Conservation (phyloP, 495 filamentous ascomycete genomes). For the Penicillium egyptiacum region DNA sequence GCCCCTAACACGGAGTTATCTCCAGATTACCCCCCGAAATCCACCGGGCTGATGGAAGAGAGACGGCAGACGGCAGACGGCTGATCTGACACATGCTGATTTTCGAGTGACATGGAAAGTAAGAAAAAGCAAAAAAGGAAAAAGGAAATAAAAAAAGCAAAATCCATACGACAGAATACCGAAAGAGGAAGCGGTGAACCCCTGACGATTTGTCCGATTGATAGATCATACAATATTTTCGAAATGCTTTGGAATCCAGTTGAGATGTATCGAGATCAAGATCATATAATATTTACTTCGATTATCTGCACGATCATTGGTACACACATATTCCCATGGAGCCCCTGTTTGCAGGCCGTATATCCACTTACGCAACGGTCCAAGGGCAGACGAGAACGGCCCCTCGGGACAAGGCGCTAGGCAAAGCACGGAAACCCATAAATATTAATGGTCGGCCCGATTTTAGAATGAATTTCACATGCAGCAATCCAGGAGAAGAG, state of each 20-base stretch:
- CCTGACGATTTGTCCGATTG: slow-evolving; percentile 12
- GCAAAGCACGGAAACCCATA: background rate
- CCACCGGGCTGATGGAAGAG: background rate
- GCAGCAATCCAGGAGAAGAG: slow-evolving; percentile 7
- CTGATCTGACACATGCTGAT: slow-evolving; percentile 13
- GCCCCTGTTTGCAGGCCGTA: slow-evolving; percentile 18
- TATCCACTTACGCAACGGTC: slow-evolving; percentile 11
- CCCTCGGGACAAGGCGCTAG: slow-evolving; percentile 14
- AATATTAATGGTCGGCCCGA: slow-evolving; percentile 22
- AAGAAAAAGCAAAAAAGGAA: background rate
- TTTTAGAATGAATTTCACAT: slow-evolving; percentile 9
- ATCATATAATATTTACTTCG: background rate
- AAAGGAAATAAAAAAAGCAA: slow-evolving; percentile 8
- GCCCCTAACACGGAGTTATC: slow-evolving; percentile 8
- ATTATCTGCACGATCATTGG: slow-evolving; percentile 5
- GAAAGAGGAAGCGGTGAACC: background rate
- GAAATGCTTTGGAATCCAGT: too few species aligned
- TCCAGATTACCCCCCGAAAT: slow-evolving; percentile 8
- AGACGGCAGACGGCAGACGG: slow-evolving; percentile 6
- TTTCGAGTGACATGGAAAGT: slow-evolving; percentile 1
- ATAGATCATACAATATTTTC: slow-evolving; percentile 15
- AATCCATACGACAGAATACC: background rate
- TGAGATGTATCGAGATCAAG: background rate
- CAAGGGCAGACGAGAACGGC: slow-evolving; percentile 6
- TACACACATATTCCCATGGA: background rate